phyloP scores from a whole-genome alignment of 441 rosid genomes.

The Euphorbia celastroides region DNA sequence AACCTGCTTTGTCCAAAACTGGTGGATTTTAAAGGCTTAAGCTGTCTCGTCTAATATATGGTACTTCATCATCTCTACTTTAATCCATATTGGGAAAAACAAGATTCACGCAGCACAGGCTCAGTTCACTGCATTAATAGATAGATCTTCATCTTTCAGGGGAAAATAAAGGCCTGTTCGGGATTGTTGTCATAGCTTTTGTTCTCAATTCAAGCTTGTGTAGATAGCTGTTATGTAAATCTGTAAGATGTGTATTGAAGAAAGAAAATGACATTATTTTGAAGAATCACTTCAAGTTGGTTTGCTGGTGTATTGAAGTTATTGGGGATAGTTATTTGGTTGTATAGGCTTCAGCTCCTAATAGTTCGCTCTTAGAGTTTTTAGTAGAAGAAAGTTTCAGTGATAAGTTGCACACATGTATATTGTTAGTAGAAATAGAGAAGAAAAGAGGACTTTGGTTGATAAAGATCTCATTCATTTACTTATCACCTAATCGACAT shows the following conservation, averaged over 20 bases:
- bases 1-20: not conserved
- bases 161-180: no score
- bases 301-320: conserved; percentile 27
- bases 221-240: no score
- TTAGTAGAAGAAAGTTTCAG: conserved; percentile 43
- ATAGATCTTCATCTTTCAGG: no score
- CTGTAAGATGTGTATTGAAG: no score
- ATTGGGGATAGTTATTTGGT: conserved; percentile 20
- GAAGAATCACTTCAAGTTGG: no score
- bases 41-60: no score
- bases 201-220: no score
- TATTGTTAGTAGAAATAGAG: conserved; percentile 15
- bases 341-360: conserved; percentile 52
- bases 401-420: conserved; percentile 32
- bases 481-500: conserved; percentile 10
- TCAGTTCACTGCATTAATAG: no score
- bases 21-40: not conserved
- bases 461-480: conserved; percentile 15
- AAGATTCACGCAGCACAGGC: not conserved
- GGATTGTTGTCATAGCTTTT: no score
- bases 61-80: no score
- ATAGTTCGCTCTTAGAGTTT: conserved; percentile 44
- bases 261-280: no score
- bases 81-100: not conserved
- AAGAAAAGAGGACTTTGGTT: conserved; percentile 20